These are phyloP conservation scores for Venturia aucupariae DNA, from an alignment of 2,329 filamentous ascomycete genomes.

Conservation along the genomic window DNA sequence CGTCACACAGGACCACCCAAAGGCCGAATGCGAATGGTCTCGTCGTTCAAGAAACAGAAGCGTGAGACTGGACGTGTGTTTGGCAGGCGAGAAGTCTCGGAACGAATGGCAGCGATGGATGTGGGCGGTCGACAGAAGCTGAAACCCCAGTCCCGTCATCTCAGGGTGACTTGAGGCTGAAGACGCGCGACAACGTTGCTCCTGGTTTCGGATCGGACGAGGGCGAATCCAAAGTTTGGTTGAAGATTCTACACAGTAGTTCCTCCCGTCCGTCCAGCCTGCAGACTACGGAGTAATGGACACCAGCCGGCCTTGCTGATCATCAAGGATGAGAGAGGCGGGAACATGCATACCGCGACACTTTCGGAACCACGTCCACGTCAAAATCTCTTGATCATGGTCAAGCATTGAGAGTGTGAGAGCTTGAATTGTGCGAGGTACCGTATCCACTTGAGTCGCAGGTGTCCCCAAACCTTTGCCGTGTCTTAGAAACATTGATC, in stretches of 20 bases:
- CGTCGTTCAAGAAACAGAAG: slow-evolving; percentile 6
- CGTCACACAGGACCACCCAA: not conserved
- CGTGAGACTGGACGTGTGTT: slow-evolving; percentile 5
- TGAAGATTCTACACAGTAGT: no score
- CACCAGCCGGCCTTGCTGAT: slow-evolving; percentile 3
- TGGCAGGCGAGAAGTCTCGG: not conserved
- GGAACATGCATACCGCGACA: not conserved
- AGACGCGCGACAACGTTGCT: slow-evolving; percentile 7
- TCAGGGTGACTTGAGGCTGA: not conserved
- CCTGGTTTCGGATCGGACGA: no score
- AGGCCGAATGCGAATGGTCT: not conserved
- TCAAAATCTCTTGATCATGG: no score
- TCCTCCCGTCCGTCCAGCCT: no score
- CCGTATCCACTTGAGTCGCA: no score
- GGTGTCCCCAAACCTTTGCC: no score
- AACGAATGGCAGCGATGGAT: not conserved
- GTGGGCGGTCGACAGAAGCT: not conserved
- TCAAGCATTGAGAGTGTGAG: no score
- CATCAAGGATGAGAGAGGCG: not conserved
- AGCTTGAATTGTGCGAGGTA: no score
- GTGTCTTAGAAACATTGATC: no score
- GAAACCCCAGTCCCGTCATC: not conserved
- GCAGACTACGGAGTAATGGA: no score
- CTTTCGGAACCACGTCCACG: no score
- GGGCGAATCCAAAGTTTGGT: no score